A percentile compares a stretch with the other conserved stretches of the same genome.
Conservation (phyloP, 331 rosid genomes). For the Rhamnella rubrinervis region DNA sequence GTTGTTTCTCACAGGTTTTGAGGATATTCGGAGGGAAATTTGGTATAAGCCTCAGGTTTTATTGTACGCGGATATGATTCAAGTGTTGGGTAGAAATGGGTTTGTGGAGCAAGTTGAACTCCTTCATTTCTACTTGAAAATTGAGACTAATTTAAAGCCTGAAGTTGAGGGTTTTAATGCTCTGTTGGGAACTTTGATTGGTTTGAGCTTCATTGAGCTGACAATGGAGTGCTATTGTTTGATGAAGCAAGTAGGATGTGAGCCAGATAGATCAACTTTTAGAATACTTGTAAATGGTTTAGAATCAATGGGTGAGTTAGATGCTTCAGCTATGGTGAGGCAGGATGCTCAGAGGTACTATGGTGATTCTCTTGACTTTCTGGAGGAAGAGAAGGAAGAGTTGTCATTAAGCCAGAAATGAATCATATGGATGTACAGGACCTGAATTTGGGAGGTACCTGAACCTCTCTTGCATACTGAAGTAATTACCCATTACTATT, state of each 20-base stretch:
- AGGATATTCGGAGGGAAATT: slow-evolving; percentile 42
- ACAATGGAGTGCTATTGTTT: slow-evolving; percentile 40
- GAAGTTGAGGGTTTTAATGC: slow-evolving; percentile 45
- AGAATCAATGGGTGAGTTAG: slow-evolving; percentile 39
- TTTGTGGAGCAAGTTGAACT: slow-evolving; percentile 34
- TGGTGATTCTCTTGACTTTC: slow-evolving; percentile 44
- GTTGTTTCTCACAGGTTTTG: slow-evolving; percentile 30
- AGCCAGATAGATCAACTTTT: slow-evolving; percentile 45
- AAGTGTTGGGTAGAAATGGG: slow-evolving; percentile 38
- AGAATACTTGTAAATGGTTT: slow-evolving; percentile 35
- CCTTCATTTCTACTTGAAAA: slow-evolving; percentile 35
- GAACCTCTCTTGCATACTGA: too few species aligned
- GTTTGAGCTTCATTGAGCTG: slow-evolving; percentile 22
- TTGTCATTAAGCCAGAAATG: slow-evolving; percentile 4
- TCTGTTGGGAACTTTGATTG: slow-evolving; percentile 29
- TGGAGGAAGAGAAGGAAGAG: slow-evolving; percentile 41
- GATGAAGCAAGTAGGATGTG: slow-evolving; percentile 47
- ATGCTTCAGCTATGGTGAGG: slow-evolving; percentile 28
- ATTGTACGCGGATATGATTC: slow-evolving; percentile 40
- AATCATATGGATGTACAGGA: background rate
- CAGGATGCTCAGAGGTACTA: slow-evolving; percentile 38
- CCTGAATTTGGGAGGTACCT: too few species aligned
- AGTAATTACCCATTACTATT: too few species aligned
- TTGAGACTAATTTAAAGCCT: slow-evolving; percentile 28
- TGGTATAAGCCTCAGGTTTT: slow-evolving; percentile 52